Evolutionary conservation across 306 rosid species (phyloP), one percentile per base, ranked within the genome.

Genomic region (Quercus glauca): DNA sequence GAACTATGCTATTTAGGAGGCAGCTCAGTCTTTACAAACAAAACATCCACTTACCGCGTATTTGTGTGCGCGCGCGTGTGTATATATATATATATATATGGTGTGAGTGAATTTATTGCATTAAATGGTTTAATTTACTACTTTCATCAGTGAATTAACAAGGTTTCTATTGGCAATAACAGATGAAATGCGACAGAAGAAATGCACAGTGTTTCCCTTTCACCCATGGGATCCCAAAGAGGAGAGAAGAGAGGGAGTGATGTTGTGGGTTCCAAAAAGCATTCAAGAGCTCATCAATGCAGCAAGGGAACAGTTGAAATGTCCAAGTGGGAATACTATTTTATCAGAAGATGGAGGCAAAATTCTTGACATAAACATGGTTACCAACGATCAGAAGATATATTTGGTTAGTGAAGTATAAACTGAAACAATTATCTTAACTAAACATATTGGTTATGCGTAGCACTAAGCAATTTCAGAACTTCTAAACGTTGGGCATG

Each of bases 291-390:
- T 86, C 61, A 59, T 86, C 56, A 74, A 31, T 77, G 45, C 53
- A n/a, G 85, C 87, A 15, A 56, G 9, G 78, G 33, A 77, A 61
- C 74, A 77, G 53, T 61, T 83, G 70, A 73, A 57, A 17, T 77
- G 53, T 61, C 28, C 78, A 5, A 61, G 68, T 11, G 63, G 33
- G 41, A 60, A 78, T 69, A 56, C 18, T 49, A 63, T 86, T 70
- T 77, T 86, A 55, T 77, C 89, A 69, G 87, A 86, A 77, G 33
- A 80, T 49, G 85, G 87, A 28, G 85, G 85, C 37, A 83, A 77
- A 83, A 63, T 86, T 77, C 68, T 83, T 55, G 63, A 80, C 15
- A 78, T 77, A 55, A 80, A 63, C 76, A 74, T 74, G 85, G 75
- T 86, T 60, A 49, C 52, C 64, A 64, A 83, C 23, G 65, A 80